phyloP scores from a whole-genome alignment of 441 rosid genomes.

The Geranium incanum region DNA sequence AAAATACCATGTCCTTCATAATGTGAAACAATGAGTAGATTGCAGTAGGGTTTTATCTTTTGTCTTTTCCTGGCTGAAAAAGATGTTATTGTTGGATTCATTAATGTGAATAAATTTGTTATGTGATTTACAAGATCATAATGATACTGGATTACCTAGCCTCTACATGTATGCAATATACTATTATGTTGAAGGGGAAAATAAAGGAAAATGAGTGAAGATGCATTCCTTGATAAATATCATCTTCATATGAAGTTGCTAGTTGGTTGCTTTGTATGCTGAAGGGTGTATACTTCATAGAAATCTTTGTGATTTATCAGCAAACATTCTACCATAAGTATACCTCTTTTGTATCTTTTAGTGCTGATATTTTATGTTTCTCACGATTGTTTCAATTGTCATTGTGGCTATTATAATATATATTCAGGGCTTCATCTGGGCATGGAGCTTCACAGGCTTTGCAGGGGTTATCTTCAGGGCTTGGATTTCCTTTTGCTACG shows the following conservation, averaged over 20 bases:
- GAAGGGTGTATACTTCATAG: not conserved
- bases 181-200: too few relatives aligned
- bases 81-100: too few relatives aligned
- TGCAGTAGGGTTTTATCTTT: too few relatives aligned
- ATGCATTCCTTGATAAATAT: not conserved
- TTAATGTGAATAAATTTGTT: too few relatives aligned
- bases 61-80: too few relatives aligned
- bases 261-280: not conserved
- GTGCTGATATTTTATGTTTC: conserved; percentile 6
- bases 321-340: not conserved
- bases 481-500: conserved; percentile 58
- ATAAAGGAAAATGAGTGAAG: not conserved
- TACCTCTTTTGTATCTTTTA: not conserved
- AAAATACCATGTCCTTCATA: too few relatives aligned
- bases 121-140: too few relatives aligned
- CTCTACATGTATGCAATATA: too few relatives aligned
- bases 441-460: conserved; percentile 68
- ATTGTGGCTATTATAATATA: conserved; percentile 15
- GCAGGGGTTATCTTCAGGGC: conserved; percentile 62
- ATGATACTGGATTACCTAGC: too few relatives aligned
- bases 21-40: too few relatives aligned
- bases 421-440: conserved; percentile 85
- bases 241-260: not conserved
- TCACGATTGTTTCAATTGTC: conserved; percentile 19
- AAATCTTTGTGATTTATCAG: not conserved